Evolutionary conservation across 75 land plant genomes (phyloP), one percentile per base, ranked within the genome.

Genomic region (Pinus tabuliformis): DNA sequence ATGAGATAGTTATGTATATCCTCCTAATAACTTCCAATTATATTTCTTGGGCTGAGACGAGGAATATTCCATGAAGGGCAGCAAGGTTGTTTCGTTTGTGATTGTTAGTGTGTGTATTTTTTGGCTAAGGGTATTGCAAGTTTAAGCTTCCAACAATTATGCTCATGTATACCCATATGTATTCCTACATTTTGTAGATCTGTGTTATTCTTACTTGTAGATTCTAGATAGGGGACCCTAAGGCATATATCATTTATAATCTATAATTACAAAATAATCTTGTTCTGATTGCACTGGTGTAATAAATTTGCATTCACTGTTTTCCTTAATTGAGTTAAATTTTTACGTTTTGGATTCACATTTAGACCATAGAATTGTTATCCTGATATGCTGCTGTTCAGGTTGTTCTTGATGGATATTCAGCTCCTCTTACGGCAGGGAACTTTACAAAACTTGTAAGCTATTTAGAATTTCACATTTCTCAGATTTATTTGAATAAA

Each of bases 401-500:
- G 98, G 89, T 95, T 74, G 93, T 89, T 66, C 37, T 96, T 73
- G 99, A 96, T 83, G 99, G 99, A 72, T 96, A 89, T 86, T 96
- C 99, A 30, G 95, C 99, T 57, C 99, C 99, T 49, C 63, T 96
- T 15, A 96, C 99, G n/a, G 83, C 99, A 54, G 99, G 99, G 74
- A 96, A 96, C 77, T 92, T 96, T 73, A 97, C 95, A 62, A 96
- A 94, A 77, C 85, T 93, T 97, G 94, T 95, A 87, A 86, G 91
- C 85, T 88, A 80, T 77, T 70, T 79, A 57, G 80, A 70, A 21
- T 16, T 80, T 36, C 24, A 20, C 12, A 22, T 20, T 79, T 63
- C 13, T 39, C 36, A 42, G 8, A 13, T 78, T 30, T 72, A 22
- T 72, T 17, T 61, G 26, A 21, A 76, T 20, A 30, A 12, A n/a